Evolutionary conservation across 2,329 filamentous ascomycete species (phyloP).

Genomic region (Ophiostoma sp.): DNA sequence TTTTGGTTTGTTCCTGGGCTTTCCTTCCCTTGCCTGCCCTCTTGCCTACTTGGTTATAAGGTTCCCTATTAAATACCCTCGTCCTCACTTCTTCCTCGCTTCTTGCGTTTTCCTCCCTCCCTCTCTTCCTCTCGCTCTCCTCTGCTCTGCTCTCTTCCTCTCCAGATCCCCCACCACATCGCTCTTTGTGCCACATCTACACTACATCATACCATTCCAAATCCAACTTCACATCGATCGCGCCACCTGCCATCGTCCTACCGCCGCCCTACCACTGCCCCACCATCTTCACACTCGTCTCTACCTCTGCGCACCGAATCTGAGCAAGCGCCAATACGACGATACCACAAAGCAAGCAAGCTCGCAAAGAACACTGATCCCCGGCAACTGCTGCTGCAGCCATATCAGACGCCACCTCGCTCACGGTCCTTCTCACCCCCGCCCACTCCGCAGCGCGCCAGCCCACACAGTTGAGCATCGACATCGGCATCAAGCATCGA

Average conservation of each 20-base stretch:
- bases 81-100: neutral
- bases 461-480: neutral
- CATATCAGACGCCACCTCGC: constrained; percentile 1
- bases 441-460: neutral
- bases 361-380: neutral
- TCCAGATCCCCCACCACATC: neutral
- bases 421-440: neutral
- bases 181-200: neutral
- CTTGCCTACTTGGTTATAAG: neutral
- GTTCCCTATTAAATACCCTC: constrained; percentile 4
- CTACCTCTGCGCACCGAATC: constrained; percentile 6
- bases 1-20: constrained; percentile 7
- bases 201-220: neutral
- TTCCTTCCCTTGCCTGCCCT: neutral
- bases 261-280: constrained; percentile 11
- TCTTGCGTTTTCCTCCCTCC: neutral
- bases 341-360: neutral
- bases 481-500: neutral
- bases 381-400: constrained; percentile 1
- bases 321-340: neutral
- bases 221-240: neutral
- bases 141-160: neutral
- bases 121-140: neutral
- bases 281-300: constrained; percentile 3
- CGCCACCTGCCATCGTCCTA: neutral